phyloP scores from a whole-genome alignment of 2,329 filamentous ascomycete genomes.

The Botryotinia convoluta region DNA sequence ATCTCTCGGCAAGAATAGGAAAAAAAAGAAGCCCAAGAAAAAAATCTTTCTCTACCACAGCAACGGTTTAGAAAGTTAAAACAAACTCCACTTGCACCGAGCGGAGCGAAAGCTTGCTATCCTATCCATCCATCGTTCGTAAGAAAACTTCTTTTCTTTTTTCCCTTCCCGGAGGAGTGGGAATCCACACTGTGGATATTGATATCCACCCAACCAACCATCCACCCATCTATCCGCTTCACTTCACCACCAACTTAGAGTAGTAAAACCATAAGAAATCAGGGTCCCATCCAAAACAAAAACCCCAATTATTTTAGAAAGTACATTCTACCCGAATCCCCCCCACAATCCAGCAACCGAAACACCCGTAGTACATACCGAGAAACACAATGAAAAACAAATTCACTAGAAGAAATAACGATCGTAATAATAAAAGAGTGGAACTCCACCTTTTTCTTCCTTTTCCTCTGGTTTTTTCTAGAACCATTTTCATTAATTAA shows the following conservation, averaged over 20 bases:
- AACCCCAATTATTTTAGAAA: neutral
- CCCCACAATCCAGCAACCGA: constrained; percentile 1
- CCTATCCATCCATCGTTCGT: neutral
- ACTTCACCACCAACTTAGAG: neutral
- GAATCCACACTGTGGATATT: neutral
- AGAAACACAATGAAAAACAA: neutral
- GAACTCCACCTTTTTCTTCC: neutral
- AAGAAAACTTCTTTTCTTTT: constrained; percentile 10
- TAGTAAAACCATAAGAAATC: neutral
- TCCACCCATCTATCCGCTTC: neutral
- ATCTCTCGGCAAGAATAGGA: neutral
- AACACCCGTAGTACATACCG: neutral
- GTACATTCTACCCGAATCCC: neutral
- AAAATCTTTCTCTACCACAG: constrained; percentile 17
- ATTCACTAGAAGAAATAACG: neutral
- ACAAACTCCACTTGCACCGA: constrained; percentile 5
- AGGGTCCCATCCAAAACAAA: constrained; percentile 7
- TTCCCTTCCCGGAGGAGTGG: neutral
- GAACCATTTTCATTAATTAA: neutral
- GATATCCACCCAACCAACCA: neutral
- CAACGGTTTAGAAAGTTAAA: constrained; percentile 1
- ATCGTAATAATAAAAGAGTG: neutral
- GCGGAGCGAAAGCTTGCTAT: neutral
- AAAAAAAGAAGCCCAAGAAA: neutral
- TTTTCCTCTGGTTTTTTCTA: neutral